These are phyloP conservation scores for Chrysanthemum seticuspe DNA, from an alignment of 129 eudicot genomes.

Conservation along the genomic window DNA sequence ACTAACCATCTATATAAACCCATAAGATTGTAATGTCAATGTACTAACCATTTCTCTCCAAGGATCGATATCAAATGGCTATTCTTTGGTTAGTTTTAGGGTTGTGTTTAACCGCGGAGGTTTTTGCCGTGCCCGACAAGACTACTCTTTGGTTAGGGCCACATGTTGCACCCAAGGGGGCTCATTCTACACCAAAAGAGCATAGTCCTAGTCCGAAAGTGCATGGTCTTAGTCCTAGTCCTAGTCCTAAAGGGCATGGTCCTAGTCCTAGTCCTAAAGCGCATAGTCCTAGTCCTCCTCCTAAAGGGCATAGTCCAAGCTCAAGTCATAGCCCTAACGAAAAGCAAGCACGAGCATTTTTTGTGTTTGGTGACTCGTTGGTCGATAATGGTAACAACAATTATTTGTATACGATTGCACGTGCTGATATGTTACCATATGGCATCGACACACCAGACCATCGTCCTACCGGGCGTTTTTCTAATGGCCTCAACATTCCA, in stretches of 20 bases:
- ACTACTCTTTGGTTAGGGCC: background rate
- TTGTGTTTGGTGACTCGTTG: conserved; percentile 60
- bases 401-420: conserved; percentile 39
- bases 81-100: conserved; percentile 18
- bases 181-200: background rate
- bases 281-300: background rate
- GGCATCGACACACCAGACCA: conserved; percentile 46
- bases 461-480: conserved; percentile 59
- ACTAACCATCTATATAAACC: conserved; percentile 36
- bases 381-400: conserved; percentile 61
- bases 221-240: background rate
- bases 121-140: conserved; percentile 6
- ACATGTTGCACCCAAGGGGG: background rate
- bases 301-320: background rate
- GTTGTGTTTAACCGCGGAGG: conserved; percentile 13
- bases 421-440: conserved; percentile 38
- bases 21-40: background rate
- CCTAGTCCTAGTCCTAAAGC: background rate
- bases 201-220: background rate
- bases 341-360: conserved; percentile 41
- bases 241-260: conserved; percentile 4
- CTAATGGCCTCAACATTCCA: conserved; percentile 56
- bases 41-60: background rate
- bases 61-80: background rate
- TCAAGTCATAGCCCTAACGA: conserved; percentile 9